Base-by-base conservation (phyloP, 352 stramenopile species). In the Phytopythium cucurbitacearum region DNA sequence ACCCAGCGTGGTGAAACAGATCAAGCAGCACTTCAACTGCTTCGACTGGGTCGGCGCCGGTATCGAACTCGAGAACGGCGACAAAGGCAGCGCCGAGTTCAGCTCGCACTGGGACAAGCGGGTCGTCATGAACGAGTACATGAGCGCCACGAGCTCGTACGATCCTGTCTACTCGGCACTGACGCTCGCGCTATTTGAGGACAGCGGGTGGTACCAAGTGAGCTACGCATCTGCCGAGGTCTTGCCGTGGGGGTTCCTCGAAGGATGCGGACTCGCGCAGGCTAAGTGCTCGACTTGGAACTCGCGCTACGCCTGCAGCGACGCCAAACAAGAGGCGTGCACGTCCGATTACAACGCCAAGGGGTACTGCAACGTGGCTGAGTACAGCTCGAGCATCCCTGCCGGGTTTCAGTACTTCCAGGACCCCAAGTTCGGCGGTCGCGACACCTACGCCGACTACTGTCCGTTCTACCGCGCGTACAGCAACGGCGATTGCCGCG, bases 61-160 rank as follows among this genome's bases (percentile, higher is more conserved):
- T 0, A 48, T 85, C 1, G 83, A 91, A 52, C 59, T 94, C 21
- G 83, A 94, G 51, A 90, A 94, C 38, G 80, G 81, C 1, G 73
- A 78, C 16, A 68, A 71, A 1, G 81, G 83, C 5, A 84, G 74
- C 45, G 59, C 71, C 0, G 72, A 70, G 12, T 87, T 81, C 45
- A 87, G 74, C 8, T 89, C 76, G 3, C 83, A 94, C 57, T 91
- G 81, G 81, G 83, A 94, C n/a, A 91, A 94, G 37, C 80, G 83
- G 15, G 45, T 90, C 12, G 61, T 88, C 3, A 83, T 85, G 71
- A 90, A 93, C 39, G 83, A 93, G 60, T 91, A 89, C 55, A 93
- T 93, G 83, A 91, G 75, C 35, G 80, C 80, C 10, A 90, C 79
- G 21, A 87, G 72, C 36, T 71, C 77, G 42, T 85, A 88, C 50